phyloP scores from a whole-genome alignment of 2,329 filamentous ascomycete genomes.

The Aspergillus sergii region DNA sequence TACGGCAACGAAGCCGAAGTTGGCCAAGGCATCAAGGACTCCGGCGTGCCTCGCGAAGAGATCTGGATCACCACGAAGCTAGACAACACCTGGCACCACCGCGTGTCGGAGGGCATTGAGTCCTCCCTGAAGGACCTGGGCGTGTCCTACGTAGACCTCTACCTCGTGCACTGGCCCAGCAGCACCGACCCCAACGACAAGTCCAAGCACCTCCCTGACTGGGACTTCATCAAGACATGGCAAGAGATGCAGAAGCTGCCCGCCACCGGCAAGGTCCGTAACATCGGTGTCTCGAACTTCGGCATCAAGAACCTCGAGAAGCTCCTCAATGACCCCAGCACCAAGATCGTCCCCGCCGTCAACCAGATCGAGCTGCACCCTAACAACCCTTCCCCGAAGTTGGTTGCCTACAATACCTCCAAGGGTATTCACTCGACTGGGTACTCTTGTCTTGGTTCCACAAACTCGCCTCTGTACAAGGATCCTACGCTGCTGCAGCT shows the following conservation, averaged over 20 bases:
- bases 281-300: slow-evolving; percentile 88
- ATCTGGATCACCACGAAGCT: slow-evolving; percentile 72
- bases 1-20: slow-evolving; percentile 70
- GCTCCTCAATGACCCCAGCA: slow-evolving; percentile 68
- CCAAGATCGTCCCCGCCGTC: slow-evolving; percentile 53
- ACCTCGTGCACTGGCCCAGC: slow-evolving; percentile 69
- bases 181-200: slow-evolving; percentile 55
- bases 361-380: slow-evolving; percentile 59
- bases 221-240: slow-evolving; percentile 81
- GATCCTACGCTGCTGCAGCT: slow-evolving; percentile 55
- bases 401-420: slow-evolving; percentile 54
- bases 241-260: slow-evolving; percentile 49
- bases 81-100: slow-evolving; percentile 66
- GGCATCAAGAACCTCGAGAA: slow-evolving; percentile 78
- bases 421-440: slow-evolving; percentile 59
- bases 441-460: slow-evolving; percentile 60
- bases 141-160: slow-evolving; percentile 71
- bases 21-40: slow-evolving; percentile 66
- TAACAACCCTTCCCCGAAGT: slow-evolving; percentile 70
- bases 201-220: slow-evolving; percentile 70
- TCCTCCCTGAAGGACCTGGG: slow-evolving; percentile 66
- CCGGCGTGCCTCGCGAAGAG: slow-evolving; percentile 66
- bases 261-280: slow-evolving; percentile 65
- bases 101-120: slow-evolving; percentile 63
- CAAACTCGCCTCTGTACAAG: slow-evolving; percentile 57